Base-by-base conservation (phyloP, 2,329 filamentous ascomycete genomes). In the Fusarium sp. region DNA sequence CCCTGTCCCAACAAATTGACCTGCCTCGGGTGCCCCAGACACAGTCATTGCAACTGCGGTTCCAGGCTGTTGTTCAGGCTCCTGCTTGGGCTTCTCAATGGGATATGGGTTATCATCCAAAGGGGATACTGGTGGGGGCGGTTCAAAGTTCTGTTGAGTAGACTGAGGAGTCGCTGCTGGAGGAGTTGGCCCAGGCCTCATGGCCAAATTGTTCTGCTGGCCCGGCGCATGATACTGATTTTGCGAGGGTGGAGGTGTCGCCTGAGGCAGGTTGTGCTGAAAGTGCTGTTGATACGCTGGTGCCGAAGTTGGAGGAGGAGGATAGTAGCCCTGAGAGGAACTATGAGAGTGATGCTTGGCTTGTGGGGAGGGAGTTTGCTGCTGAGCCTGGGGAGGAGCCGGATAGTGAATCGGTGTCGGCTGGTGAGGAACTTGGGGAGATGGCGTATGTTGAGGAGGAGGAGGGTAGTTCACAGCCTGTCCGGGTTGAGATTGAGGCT, bases 1-100 rank as follows among this genome's bases (percentile, higher is more conserved):
- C 39, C 65, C 69, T 0, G 88, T 90, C 35, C 93, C 93, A 10
- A 86, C 80, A 72, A 95, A 94, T 63, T 92, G 87, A 37, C 83
- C 81, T 21, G 83, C 81, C 11, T 82, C 78, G 16, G 83, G 85
- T 8, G 83, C 84, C 33, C 81, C 81, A 16, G 79, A 78, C 25
- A 81, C 77, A 49, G 83, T 78, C 70, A 70, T 81, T 80, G 33
- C 79, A 72, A 21, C 80, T 73, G 61, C 69, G 70, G 56, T 37
- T 74, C 77, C 58, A 71, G 78, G 73, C n/a, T 76, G 65, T 42
- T 76, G 74, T 42, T 71, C 66, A 18, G 19, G 57, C n/a, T 64
- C 65, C 29, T 67, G 72, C 48, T 63, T 58, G 19, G 54, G 72
- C 73, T 80, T 83, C 68, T 81, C 81, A 25, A 68, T 31, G 35